Evolutionary conservation across 139 green algal genomes (phyloP), one percentile per base, ranked within the genome.

Genomic region (Chlamydomonas eustigma): DNA sequence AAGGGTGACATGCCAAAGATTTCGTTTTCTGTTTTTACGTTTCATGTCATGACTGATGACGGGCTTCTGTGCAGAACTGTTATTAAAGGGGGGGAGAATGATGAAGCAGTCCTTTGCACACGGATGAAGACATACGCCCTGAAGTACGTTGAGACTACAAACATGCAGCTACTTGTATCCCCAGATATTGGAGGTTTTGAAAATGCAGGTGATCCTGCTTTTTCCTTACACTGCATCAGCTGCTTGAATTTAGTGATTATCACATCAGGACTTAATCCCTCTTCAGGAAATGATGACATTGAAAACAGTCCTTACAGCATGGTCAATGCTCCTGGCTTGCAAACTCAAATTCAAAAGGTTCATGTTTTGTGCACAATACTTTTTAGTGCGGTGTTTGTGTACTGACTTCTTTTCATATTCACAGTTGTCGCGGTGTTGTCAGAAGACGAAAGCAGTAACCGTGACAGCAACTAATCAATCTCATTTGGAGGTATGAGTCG

Each of bases 121-220:
- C 30, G 22, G 8, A 39, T 64, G 25, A 64, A 71, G 6, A 90
- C 86, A 0, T 90, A 82, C 51, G 80, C 77, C 0, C 51, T 88
- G n/a, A 90, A 90, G 75, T 63, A 64, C 35, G 68, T 74, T 6
- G 82, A 88, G 67, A 90, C 86, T 5, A 87, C 83, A 3, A 90
- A 90, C 78, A 64, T 78, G 30, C 64, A 86, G 74, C 64, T 88
- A 39, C 71, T 90, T 4, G 64, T 90, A 35, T 76, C 70, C 24
- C 78, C 78, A 2, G 51, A 69, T 24, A 69, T 5, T n/a, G 5
- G 33, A 37, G 58, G 25, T 8, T 22, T 18, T 32, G 22, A 32
- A 24, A 22, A 30, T 22, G 8, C 58, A 36, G 22, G 58, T 32
- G n/a, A 5, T n/a, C n/a, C n/a, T n/a, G n/a, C n/a, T n/a, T n/a